These are phyloP conservation scores for Verticillium albo-atrum DNA, from an alignment of 2,329 filamentous ascomycete species.

Conservation along the genomic window DNA sequence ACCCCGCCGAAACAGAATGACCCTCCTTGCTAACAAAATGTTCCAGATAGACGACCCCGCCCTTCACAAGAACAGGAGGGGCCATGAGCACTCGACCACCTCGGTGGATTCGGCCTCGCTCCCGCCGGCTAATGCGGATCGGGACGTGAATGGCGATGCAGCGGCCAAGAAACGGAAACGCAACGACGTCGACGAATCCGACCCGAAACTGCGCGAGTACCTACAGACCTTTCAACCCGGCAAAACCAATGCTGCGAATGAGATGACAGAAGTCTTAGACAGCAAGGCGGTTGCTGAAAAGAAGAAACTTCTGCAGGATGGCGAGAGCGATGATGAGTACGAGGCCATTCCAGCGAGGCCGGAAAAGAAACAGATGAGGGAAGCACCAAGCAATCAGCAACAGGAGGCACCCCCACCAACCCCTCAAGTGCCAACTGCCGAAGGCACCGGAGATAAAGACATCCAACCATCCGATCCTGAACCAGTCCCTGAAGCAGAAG, in stretches of 20 bases:
- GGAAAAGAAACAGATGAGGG: slow-evolving; percentile 33
- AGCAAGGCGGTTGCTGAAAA: slow-evolving; percentile 8
- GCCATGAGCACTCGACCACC: not conserved
- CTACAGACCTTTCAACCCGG: slow-evolving; percentile 73
- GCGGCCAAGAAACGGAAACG: slow-evolving; percentile 64
- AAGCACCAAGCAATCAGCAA: slow-evolving; percentile 5
- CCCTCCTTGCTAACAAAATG: not conserved
- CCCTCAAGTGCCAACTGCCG: not conserved
- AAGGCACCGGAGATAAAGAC: not conserved
- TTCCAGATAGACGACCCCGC: slow-evolving; percentile 36
- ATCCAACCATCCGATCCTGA: not conserved
- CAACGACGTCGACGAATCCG: slow-evolving; percentile 51
- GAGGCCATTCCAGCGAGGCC: slow-evolving; percentile 57
- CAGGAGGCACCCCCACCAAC: not conserved
- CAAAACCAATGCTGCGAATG: slow-evolving; percentile 26
- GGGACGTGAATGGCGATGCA: slow-evolving; percentile 4
- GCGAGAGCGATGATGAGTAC: slow-evolving; percentile 72
- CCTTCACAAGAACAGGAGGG: slow-evolving; percentile 19
- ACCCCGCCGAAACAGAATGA: not conserved
- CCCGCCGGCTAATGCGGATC: slow-evolving; percentile 1
- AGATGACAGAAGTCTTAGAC: slow-evolving; percentile 8
- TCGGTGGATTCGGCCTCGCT: slow-evolving; percentile 6
- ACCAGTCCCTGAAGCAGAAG: slow-evolving; percentile 4
- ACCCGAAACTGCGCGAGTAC: slow-evolving; percentile 83
- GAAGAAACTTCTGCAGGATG: slow-evolving; percentile 36